phyloP scores from a whole-genome alignment of 2,329 filamentous ascomycete species.

The Ophiostoma angusticollis region DNA sequence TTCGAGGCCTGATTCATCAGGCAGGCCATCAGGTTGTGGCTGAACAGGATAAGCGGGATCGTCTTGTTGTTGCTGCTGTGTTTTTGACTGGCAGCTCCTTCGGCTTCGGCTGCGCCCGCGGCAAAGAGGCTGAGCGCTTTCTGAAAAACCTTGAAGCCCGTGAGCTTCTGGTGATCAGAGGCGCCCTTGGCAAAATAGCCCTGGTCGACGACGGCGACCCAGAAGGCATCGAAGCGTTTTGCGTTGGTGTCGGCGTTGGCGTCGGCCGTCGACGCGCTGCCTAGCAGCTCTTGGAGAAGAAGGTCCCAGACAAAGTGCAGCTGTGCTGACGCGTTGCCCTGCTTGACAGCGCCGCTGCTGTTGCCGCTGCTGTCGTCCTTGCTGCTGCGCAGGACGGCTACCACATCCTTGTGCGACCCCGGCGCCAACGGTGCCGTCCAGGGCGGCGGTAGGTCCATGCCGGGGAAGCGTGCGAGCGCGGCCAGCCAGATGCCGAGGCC shows the following conservation, averaged over 20 bases:
- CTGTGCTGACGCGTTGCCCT: constrained; percentile 66
- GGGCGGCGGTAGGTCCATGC: constrained; percentile 53
- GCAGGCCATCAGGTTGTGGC: constrained; percentile 68
- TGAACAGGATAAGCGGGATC: constrained; percentile 54
- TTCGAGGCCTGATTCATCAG: constrained; percentile 72
- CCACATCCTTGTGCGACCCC: constrained; percentile 55
- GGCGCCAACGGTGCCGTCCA: constrained; percentile 68
- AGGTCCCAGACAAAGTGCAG: constrained; percentile 82
- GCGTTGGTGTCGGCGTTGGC: neutral
- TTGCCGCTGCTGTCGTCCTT: constrained; percentile 30
- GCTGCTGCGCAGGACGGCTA: constrained; percentile 68
- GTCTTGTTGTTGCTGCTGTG: constrained; percentile 24
- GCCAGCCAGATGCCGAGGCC: constrained; percentile 81
- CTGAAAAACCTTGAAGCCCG: constrained; percentile 78
- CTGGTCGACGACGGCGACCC: constrained; percentile 56
- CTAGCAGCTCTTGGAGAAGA: constrained; percentile 41
- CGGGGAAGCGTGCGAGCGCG: constrained; percentile 49
- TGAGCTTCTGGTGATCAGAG: constrained; percentile 80
- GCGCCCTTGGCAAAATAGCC: constrained; percentile 71
- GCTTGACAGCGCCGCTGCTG: constrained; percentile 29
- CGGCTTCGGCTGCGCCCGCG: neutral
- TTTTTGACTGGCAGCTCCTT: too few relatives aligned
- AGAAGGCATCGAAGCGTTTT: constrained; percentile 12
- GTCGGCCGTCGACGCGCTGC: too few relatives aligned
- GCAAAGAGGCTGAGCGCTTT: constrained; percentile 51